Conservation (phyloP, 306 rosid genomes). For the Cercis canadensis region DNA sequence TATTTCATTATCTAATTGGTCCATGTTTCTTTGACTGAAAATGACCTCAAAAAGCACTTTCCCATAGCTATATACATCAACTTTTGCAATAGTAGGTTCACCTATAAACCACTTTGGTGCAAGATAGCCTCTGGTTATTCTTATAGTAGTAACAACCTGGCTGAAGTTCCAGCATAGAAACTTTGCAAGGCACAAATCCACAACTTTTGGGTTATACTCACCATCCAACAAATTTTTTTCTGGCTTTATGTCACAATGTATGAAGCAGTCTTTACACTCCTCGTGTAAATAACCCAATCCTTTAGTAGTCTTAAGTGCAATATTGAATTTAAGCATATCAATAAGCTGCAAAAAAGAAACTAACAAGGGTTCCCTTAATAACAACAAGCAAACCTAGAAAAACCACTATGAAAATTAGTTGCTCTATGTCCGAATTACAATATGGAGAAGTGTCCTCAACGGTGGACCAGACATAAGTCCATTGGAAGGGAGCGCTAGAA, state of each 20-base stretch:
- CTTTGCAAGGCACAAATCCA: conserved; percentile 60
- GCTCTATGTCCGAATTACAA: too few species aligned
- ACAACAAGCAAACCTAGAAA: too few species aligned
- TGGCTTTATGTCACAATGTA: conserved; percentile 59
- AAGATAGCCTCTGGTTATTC: conserved; percentile 60
- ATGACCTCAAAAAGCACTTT: conserved; percentile 51
- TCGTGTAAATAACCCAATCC: conserved; percentile 53
- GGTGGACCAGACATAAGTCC: too few species aligned
- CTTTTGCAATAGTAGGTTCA: conserved; percentile 51
- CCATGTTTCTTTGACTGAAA: conserved; percentile 50
- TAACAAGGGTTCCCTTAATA: too few species aligned
- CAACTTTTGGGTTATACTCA: conserved; percentile 42
- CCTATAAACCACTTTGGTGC: conserved; percentile 64
- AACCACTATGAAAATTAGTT: too few species aligned
- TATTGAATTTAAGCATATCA: too few species aligned
- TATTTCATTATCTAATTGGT: conserved; percentile 35
- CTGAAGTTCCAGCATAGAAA: conserved; percentile 50
- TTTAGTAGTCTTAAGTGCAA: conserved; percentile 48
- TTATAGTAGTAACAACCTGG: conserved; percentile 49
- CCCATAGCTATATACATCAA: conserved; percentile 53
- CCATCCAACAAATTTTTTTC: conserved; percentile 54
- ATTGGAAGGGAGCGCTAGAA: too few species aligned
- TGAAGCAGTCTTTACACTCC: conserved; percentile 54
- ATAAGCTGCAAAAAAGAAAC: too few species aligned
- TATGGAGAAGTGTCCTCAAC: too few species aligned